phyloP scores from a whole-genome alignment of 306 rosid genomes.

The Ammopiptanthus mongolicus region DNA sequence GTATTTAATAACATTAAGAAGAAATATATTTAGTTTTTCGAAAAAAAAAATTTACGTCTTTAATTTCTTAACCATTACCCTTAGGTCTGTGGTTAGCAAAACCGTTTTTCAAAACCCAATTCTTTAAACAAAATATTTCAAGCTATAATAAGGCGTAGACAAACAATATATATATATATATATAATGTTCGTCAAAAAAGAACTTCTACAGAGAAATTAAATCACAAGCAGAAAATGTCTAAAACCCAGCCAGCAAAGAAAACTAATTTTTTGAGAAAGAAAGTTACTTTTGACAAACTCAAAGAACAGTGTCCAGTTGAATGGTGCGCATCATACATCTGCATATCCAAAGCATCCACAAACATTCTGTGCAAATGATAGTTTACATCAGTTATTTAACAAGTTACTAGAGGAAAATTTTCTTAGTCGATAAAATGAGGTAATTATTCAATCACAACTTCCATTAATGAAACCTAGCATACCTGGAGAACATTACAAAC shows the following conservation, averaged over 20 bases:
- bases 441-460: background rate
- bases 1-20: too few species aligned
- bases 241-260: constrained; percentile 5
- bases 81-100: too few species aligned
- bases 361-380: constrained; percentile 66
- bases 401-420: background rate
- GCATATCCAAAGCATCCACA: constrained; percentile 77
- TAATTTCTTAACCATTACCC: too few species aligned
- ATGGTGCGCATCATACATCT: constrained; percentile 75
- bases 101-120: background rate
- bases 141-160: too few species aligned
- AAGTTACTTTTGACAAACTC: constrained; percentile 75
- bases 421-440: background rate
- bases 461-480: background rate
- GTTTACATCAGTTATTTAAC: constrained; percentile 8
- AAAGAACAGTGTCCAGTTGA: constrained; percentile 67
- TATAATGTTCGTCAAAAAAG: too few species aligned
- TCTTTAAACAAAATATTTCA: background rate
- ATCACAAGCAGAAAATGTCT: background rate
- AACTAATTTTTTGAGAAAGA: background rate
- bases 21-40: too few species aligned
- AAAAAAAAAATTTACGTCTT: too few species aligned
- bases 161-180: too few species aligned
- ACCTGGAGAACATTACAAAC: constrained; percentile 98
- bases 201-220: too few species aligned